Evolutionary conservation across 805 yeast species (phyloP), one percentile per base, ranked within the genome.

Genomic region (Suhomyces tanzawaensis): DNA sequence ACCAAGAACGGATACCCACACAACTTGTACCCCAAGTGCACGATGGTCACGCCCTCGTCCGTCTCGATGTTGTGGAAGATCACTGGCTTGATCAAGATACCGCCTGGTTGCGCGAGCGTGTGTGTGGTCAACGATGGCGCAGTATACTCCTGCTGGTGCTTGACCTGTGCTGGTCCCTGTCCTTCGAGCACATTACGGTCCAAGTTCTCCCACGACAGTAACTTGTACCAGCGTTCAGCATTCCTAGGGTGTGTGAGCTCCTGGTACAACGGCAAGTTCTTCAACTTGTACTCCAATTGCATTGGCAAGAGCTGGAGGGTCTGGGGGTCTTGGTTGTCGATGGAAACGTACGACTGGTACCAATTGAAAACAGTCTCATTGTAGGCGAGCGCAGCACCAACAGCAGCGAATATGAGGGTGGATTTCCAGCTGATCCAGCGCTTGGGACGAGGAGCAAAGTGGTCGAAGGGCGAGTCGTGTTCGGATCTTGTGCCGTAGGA

Each of bases 1-100:
- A 87, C 74, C 14, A 90, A 62, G 49, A 86, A 82, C 2, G 96
- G 97, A 55, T 83, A 89, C 1, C 97, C 97, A 29, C 91, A 81
- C 15, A 89, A 59, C 44, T 74, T 75, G 53, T 82, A 78, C 0
- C 97, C 96, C 36, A 84, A 71, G 55, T 87, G 95, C 18, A 86
- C 69, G 4, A 88, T 71, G 0, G 87, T 74, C 1, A 85, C 71
- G 0, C 82, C 73, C 47, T 85, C 84, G 36, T 72, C 70, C 0
- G 76, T 73, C 11, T 65, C 58, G 2, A 72, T 64, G 42, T 82
- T 77, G 46, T 76, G 76, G 50, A 83, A 85, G 11, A 85, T 71
- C 18, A 79, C 65, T 1, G 96, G 95, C 32, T 82, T 74, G 27
- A 87, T 74, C 1, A 86, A 76, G 40, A 91, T 74, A 0, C 89